Evolutionary conservation across 78 protist genomes (phyloP).

Genomic region (Chrysochromulina tobinii): DNA sequence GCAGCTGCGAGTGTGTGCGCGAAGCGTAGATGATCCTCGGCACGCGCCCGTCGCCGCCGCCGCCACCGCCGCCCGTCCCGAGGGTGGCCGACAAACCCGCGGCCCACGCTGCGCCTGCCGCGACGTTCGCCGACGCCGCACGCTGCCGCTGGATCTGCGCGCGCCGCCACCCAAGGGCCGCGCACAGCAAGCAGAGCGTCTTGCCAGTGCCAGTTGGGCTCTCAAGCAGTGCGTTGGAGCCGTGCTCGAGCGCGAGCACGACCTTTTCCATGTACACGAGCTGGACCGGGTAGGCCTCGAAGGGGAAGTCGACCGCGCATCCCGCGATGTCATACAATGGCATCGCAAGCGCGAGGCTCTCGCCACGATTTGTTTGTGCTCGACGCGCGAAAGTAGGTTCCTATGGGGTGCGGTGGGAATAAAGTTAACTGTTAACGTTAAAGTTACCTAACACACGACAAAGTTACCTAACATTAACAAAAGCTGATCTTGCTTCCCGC

Average conservation of each 20-base stretch:
- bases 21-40: conserved; percentile 80
- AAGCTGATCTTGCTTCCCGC: no score
- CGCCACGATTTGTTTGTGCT: no score
- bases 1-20: conserved; percentile 95
- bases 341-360: background rate
- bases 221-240: conserved; percentile 82
- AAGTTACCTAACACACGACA: no score
- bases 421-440: no score
- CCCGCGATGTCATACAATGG: background rate
- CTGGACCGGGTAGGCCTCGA: conserved; percentile 55
- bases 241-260: conserved; percentile 51
- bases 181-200: conserved; percentile 91
- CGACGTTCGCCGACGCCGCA: background rate
- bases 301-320: conserved; percentile 44
- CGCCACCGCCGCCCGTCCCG: background rate
- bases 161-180: conserved; percentile 83
- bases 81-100: no score
- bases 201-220: conserved; percentile 97
- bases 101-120: no score
- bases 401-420: no score
- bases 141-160: background rate
- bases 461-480: no score
- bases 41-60: background rate
- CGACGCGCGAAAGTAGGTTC: no score
- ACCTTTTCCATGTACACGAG: conserved; percentile 59